Evolutionary conservation across 164 flowering plant species (phyloP).

Genomic region (Amborella trichopoda): DNA sequence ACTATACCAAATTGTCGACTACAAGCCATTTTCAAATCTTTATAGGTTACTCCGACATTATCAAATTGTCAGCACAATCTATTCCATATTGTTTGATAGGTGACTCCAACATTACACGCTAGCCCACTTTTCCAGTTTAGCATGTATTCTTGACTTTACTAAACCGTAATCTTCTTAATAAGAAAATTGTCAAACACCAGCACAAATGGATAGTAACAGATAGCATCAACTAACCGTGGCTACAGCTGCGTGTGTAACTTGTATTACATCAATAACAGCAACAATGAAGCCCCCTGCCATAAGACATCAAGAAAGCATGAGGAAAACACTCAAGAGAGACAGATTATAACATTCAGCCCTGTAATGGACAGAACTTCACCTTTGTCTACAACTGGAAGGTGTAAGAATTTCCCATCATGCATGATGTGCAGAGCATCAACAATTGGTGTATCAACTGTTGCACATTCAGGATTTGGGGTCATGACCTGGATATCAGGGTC

Average conservation of each 20-base stretch:
- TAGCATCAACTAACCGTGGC: slow-evolving; percentile 56
- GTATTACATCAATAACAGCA: slow-evolving; percentile 85
- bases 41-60: no score
- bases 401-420: slow-evolving; percentile 98
- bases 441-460: slow-evolving; percentile 84
- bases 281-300: slow-evolving; percentile 64
- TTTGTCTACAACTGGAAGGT: slow-evolving; percentile 87
- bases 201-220: no score
- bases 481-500: slow-evolving; percentile 50
- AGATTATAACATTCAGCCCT: neutral
- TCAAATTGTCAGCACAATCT: no score
- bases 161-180: no score
- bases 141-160: no score
- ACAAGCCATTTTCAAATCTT: no score
- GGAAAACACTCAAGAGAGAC: neutral
- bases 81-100: no score
- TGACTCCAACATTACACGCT: no score
- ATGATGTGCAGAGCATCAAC: slow-evolving; percentile 95
- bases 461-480: slow-evolving; percentile 99
- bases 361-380: slow-evolving; percentile 25
- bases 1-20: no score
- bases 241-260: slow-evolving; percentile 88
- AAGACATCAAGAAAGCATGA: neutral
- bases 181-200: no score
- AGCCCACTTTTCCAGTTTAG: no score